phyloP scores from a whole-genome alignment of 805 yeast genomes.

The Tetrapisispora nanseiensis region DNA sequence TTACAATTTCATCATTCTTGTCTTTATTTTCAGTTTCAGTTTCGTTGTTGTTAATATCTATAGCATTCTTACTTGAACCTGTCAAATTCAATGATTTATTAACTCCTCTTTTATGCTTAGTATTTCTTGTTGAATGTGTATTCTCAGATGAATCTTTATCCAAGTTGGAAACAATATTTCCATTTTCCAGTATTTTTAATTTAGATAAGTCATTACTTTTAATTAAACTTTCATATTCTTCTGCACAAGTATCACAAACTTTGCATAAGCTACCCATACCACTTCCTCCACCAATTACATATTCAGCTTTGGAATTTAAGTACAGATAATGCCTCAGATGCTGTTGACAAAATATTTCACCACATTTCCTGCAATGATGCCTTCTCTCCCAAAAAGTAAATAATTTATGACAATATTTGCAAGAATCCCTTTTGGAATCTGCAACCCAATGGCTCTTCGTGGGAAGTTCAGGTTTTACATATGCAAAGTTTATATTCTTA shows the following conservation, averaged over 20 bases:
- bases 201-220: slow-evolving; percentile 1
- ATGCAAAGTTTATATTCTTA: not conserved
- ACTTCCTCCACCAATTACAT: slow-evolving; percentile 50
- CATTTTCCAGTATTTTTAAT: slow-evolving; percentile 1
- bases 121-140: not conserved
- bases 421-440: slow-evolving; percentile 53
- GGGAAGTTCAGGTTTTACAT: slow-evolving; percentile 28
- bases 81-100: not conserved
- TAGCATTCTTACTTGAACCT: not conserved
- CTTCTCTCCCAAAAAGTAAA: slow-evolving; percentile 73
- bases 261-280: slow-evolving; percentile 49
- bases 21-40: slow-evolving; percentile 4
- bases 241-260: slow-evolving; percentile 60
- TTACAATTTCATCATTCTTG: slow-evolving; percentile 11
- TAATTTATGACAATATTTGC: slow-evolving; percentile 55
- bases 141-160: not conserved
- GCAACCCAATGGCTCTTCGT: slow-evolving; percentile 64
- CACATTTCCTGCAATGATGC: slow-evolving; percentile 82
- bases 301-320: slow-evolving; percentile 50
- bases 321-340: slow-evolving; percentile 51
- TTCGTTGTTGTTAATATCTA: not conserved
- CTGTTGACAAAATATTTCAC: slow-evolving; percentile 65
- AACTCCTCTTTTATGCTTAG: not conserved
- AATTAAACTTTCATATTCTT: slow-evolving; percentile 44
- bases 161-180: slow-evolving; percentile 4